phyloP scores from a whole-genome alignment of 2,329 filamentous ascomycete species.

The Dactylellina leptospora region DNA sequence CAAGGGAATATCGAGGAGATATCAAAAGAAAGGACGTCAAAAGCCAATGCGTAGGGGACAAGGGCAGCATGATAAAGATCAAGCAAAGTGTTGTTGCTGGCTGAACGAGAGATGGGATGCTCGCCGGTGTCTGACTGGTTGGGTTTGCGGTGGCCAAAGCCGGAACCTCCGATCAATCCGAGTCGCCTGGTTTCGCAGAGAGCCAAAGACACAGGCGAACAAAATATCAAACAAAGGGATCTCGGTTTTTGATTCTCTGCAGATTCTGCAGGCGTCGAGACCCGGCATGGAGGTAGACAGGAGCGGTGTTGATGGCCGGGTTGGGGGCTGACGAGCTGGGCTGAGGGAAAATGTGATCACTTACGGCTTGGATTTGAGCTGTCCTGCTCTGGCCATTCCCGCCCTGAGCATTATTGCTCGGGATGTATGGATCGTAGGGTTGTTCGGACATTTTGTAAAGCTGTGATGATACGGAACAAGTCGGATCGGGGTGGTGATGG shows the following conservation, averaged over 20 bases:
- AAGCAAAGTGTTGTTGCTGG: background rate
- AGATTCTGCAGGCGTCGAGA: background rate
- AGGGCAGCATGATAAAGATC: background rate
- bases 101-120: no score
- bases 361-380: slow-evolving; percentile 83
- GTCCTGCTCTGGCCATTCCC: slow-evolving; percentile 72
- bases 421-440: slow-evolving; percentile 90
- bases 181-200: background rate
- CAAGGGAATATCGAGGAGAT: background rate
- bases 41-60: background rate
- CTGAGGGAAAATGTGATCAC: slow-evolving; percentile 60
- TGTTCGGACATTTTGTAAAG: slow-evolving; percentile 59
- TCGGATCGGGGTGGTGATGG: slow-evolving; percentile 9
- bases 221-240: background rate
- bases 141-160: no score
- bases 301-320: no score
- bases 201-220: background rate
- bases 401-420: slow-evolving; percentile 69
- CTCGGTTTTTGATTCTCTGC: background rate
- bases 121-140: no score
- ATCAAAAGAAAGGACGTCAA: background rate
- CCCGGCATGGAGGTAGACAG: background rate
- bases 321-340: no score
- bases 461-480: no score
- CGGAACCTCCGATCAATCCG: slow-evolving; percentile 11